Evolutionary conservation across 768 basidiomycete genomes (phyloP).

Genomic region (Lactarius pseudohatsudake): DNA sequence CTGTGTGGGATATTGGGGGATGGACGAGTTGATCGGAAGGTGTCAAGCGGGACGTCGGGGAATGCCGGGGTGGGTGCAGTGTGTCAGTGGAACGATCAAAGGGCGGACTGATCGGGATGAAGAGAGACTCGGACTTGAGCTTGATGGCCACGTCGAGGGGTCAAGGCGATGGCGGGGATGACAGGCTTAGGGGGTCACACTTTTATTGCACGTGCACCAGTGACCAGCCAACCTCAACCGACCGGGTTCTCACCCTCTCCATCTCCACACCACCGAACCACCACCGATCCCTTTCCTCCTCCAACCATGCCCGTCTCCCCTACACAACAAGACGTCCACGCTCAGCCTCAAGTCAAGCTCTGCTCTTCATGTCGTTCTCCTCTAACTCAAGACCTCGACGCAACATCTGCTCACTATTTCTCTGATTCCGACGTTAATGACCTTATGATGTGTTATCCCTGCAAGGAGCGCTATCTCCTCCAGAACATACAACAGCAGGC

Average conservation of each 20-base stretch:
- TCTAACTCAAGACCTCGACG: constrained; percentile 27
- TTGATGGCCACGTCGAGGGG: neutral
- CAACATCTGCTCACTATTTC: constrained; percentile 15
- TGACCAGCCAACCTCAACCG: constrained; percentile 1
- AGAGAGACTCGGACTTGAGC: neutral
- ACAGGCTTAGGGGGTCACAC: neutral
- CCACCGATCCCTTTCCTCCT: neutral
- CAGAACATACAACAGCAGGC: constrained; percentile 18
- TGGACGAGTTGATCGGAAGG: constrained; percentile 1
- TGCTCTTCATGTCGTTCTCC: constrained; percentile 28
- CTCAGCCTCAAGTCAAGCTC: constrained; percentile 26
- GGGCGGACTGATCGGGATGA: neutral
- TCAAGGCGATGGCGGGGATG: too few species aligned
- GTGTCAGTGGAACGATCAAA: neutral
- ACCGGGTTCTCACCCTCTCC: constrained; percentile 7
- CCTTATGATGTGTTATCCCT: constrained; percentile 25
- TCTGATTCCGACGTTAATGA: constrained; percentile 25
- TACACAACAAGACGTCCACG: constrained; percentile 17
- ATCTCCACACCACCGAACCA: constrained; percentile 6
- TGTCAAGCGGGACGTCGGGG: neutral
- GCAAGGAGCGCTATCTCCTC: constrained; percentile 23
- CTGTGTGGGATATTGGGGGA: too few species aligned
- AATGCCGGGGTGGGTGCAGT: neutral
- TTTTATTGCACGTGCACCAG: constrained; percentile 20
- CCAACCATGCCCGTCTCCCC: constrained; percentile 22